Conservation (phyloP, 495 filamentous ascomycete genomes). For the Penicillium mononematosum region DNA sequence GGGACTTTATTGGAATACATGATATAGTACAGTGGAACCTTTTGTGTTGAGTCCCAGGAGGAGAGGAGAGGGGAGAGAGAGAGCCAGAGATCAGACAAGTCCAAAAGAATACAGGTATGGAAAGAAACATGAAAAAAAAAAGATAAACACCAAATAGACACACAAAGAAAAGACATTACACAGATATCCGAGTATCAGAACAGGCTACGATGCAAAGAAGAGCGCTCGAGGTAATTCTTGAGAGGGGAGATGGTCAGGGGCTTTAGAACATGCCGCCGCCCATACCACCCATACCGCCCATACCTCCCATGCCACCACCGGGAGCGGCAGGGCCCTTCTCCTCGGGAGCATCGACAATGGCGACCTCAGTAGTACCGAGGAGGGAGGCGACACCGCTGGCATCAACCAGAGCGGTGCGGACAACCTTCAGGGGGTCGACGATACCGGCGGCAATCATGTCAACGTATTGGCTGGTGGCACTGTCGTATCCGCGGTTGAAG, state of each 20-base stretch:
- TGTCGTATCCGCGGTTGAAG: constrained; percentile 98
- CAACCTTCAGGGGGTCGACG: constrained; percentile 98
- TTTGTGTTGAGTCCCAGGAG: constrained; percentile 22
- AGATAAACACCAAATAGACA: constrained; percentile 29
- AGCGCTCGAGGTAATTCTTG: constrained; percentile 34
- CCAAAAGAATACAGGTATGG: constrained; percentile 35
- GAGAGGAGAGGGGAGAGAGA: constrained; percentile 22
- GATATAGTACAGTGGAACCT: constrained; percentile 33
- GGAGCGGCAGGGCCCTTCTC: constrained; percentile 72
- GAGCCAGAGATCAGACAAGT: constrained; percentile 8
- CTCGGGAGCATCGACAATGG: constrained; percentile 92
- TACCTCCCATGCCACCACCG: constrained; percentile 63
- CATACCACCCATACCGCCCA: constrained; percentile 71
- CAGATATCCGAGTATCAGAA: constrained; percentile 29
- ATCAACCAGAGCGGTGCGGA: constrained; percentile 90
- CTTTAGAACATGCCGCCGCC: constrained; percentile 51
- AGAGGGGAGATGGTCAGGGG: constrained; percentile 19
- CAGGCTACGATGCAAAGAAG: constrained; percentile 47
- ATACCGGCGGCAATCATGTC: constrained; percentile 98
- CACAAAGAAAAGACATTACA: constrained; percentile 34
- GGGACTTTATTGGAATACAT: constrained; percentile 29
- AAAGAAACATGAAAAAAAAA: constrained; percentile 20
- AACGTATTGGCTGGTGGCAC: constrained; percentile 92
- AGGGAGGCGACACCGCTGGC: constrained; percentile 95
- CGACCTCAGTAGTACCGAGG: constrained; percentile 96